Evolutionary conservation across 306 rosid genomes (phyloP).

Genomic region (Begonia peltatifolia): DNA sequence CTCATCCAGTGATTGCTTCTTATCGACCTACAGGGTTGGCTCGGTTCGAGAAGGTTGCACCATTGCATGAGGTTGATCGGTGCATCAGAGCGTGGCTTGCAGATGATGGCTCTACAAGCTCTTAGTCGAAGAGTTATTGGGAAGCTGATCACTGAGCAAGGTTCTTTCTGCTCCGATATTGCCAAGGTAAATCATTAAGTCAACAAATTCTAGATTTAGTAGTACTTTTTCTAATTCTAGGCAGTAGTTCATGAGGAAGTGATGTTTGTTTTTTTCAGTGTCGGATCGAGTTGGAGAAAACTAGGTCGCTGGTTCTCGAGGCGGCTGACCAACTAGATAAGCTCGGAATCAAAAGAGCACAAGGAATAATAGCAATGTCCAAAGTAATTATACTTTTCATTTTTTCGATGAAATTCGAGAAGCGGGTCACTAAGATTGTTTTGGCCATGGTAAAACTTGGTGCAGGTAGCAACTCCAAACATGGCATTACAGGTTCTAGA

Average conservation of each 20-base stretch:
- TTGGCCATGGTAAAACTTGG: conserved; percentile 6
- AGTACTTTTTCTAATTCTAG: background rate
- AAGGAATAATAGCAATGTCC: conserved; percentile 90
- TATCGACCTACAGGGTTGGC: conserved; percentile 53
- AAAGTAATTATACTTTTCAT: conserved; percentile 37
- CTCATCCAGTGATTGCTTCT: background rate
- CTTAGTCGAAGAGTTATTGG: conserved; percentile 71
- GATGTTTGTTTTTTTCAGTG: conserved; percentile 35
- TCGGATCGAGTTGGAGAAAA: conserved; percentile 69
- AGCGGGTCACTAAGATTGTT: background rate
- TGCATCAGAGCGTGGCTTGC: conserved; percentile 88
- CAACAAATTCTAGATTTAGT: too few relatives aligned
- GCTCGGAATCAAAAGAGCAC: conserved; percentile 73
- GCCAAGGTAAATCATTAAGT: conserved; percentile 43
- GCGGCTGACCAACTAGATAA: conserved; percentile 92
- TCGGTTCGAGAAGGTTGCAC: conserved; percentile 97
- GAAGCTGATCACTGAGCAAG: conserved; percentile 83
- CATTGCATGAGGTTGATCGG: conserved; percentile 97
- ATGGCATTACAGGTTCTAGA: conserved; percentile 84
- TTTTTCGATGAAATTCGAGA: background rate
- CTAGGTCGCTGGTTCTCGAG: conserved; percentile 80
- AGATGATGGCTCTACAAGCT: conserved; percentile 71
- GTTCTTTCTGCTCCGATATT: conserved; percentile 71
- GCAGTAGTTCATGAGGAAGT: background rate
- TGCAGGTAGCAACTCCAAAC: conserved; percentile 84